Conservation (phyloP, 257 asterid genomes). For the Echium plantagineum region DNA sequence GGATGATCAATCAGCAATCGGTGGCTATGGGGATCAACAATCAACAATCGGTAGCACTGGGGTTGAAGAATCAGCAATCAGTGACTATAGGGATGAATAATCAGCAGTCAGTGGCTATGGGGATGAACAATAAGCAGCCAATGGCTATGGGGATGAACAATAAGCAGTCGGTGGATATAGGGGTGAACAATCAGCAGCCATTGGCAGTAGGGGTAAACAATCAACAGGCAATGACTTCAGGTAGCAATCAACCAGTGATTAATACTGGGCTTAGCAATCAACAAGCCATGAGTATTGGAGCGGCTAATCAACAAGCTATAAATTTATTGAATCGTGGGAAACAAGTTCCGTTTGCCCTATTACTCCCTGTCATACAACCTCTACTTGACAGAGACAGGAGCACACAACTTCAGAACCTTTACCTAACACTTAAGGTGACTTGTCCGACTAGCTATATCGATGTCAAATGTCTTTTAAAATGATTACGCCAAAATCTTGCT, state of each 20-base stretch:
- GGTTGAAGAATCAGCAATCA: conserved; percentile 30
- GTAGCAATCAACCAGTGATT: background rate
- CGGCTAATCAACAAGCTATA: conserved; percentile 16
- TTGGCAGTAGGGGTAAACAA: background rate
- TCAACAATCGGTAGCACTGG: conserved; percentile 32
- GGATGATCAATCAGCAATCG: conserved; percentile 23
- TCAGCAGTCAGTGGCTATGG: conserved; percentile 22
- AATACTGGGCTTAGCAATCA: background rate
- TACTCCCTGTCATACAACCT: conserved; percentile 85
- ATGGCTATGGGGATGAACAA: conserved; percentile 18
- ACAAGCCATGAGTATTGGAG: background rate
- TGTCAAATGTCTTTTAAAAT: no score
- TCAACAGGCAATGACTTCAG: background rate
- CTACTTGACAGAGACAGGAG: conserved; percentile 90
- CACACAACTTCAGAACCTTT: conserved; percentile 67
- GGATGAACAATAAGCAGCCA: no score
- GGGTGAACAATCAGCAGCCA: conserved; percentile 13
- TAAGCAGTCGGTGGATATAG: conserved; percentile 35
- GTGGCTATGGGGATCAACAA: conserved; percentile 12
- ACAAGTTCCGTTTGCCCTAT: conserved; percentile 86
- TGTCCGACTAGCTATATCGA: conserved; percentile 9
- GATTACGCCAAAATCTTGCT: no score
- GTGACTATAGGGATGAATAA: conserved; percentile 25
- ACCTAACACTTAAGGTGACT: conserved; percentile 60
- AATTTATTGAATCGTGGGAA: conserved; percentile 41